These are phyloP conservation scores for Ophiosphaerella narmari DNA, from an alignment of 2,329 filamentous ascomycete genomes.

Conservation along the genomic window DNA sequence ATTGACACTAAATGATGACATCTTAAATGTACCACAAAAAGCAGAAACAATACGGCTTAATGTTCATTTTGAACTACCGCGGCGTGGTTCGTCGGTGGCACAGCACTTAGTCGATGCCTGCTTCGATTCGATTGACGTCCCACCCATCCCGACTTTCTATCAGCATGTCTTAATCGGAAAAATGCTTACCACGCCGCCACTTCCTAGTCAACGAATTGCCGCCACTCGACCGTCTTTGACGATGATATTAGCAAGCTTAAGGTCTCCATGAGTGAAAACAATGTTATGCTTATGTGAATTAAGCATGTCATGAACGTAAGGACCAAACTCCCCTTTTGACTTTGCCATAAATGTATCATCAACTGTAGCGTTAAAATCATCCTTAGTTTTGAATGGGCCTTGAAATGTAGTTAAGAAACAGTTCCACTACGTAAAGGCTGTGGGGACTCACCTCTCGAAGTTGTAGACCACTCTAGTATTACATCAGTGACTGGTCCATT, in stretches of 20 bases:
- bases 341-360: constrained; percentile 14
- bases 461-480: constrained; percentile 28
- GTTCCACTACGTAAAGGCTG: neutral
- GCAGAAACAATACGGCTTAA: too few species aligned
- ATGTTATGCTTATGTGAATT: constrained; percentile 22
- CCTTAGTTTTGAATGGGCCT: constrained; percentile 21
- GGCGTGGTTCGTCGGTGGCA: too few species aligned
- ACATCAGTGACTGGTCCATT: constrained; percentile 22
- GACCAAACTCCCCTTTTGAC: constrained; percentile 17
- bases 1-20: too few species aligned
- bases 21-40: too few species aligned
- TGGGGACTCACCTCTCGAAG: constrained; percentile 10
- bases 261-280: constrained; percentile 32
- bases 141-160: too few species aligned
- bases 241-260: constrained; percentile 24
- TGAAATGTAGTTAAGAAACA: constrained; percentile 13
- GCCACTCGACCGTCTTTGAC: constrained; percentile 18
- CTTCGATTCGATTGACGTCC: too few species aligned
- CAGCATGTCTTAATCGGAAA: too few species aligned
- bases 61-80: too few species aligned
- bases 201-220: constrained; percentile 29
- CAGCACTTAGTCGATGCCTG: too few species aligned
- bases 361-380: constrained; percentile 21
- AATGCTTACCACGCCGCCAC: constrained; percentile 22
- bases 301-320: constrained; percentile 19